Conservation (phyloP, 805 yeast genomes). For the Sungouiozyma ichnusensis region DNA sequence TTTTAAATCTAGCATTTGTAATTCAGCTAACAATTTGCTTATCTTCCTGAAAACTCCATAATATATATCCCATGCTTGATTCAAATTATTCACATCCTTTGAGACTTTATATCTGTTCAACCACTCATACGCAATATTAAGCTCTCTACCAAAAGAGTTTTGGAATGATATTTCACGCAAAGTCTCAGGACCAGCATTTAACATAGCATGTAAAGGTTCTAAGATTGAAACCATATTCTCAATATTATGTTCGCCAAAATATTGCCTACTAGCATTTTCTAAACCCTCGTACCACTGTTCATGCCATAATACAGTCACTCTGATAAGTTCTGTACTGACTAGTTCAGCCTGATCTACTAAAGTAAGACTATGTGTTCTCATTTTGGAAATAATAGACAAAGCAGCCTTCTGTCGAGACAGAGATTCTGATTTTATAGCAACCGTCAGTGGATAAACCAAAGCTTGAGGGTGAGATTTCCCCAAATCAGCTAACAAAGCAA, state of each 20-base stretch:
- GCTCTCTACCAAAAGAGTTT: slow-evolving; percentile 86
- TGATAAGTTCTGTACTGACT: slow-evolving; percentile 85
- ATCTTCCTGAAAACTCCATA: slow-evolving; percentile 89
- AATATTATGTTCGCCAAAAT: slow-evolving; percentile 88
- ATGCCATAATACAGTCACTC: slow-evolving; percentile 95
- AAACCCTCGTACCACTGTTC: slow-evolving; percentile 97
- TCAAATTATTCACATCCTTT: slow-evolving; percentile 75
- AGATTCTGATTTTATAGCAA: slow-evolving; percentile 90
- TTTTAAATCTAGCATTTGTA: slow-evolving; percentile 78
- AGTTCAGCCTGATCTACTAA: slow-evolving; percentile 87
- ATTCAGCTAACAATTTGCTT: slow-evolving; percentile 77
- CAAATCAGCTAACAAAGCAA: slow-evolving; percentile 70
- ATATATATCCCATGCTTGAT: slow-evolving; percentile 97
- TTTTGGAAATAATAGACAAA: slow-evolving; percentile 76
- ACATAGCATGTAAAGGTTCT: slow-evolving; percentile 78
- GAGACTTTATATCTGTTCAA: slow-evolving; percentile 74
- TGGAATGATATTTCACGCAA: slow-evolving; percentile 86
- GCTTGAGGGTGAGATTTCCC: slow-evolving; percentile 98
- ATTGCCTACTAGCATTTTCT: slow-evolving; percentile 90
- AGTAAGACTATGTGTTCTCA: slow-evolving; percentile 76
- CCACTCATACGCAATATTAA: slow-evolving; percentile 91
- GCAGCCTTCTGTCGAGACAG: slow-evolving; percentile 88
- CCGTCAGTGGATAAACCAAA: slow-evolving; percentile 86
- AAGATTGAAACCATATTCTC: slow-evolving; percentile 88
- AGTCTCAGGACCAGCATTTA: slow-evolving; percentile 84